A percentile compares a stretch with the other conserved stretches of the same genome.
These are phyloP conservation scores for Oryza australiensis DNA, from an alignment of 176 grass and related monocot species.

Conservation along the genomic window DNA sequence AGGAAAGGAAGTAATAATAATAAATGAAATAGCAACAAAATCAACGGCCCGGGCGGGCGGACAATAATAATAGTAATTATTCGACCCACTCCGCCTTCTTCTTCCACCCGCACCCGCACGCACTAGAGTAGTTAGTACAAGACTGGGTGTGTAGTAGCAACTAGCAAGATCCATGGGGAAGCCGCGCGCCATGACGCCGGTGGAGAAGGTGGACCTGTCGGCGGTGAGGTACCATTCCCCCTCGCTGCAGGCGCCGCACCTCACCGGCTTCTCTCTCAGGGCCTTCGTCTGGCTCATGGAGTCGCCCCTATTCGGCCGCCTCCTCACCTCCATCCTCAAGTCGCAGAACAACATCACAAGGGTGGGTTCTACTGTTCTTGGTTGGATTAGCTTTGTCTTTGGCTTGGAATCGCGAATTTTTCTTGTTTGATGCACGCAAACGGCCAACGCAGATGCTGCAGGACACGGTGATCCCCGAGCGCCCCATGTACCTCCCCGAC, in stretches of 20 bases:
- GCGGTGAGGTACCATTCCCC: slow-evolving; percentile 60
- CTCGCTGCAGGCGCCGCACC: slow-evolving; percentile 62
- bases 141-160: too few species aligned
- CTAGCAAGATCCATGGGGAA: background rate
- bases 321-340: slow-evolving; percentile 66
- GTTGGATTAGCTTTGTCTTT: too few species aligned
- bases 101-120: too few species aligned
- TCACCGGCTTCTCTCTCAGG: slow-evolving; percentile 59
- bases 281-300: slow-evolving; percentile 82
- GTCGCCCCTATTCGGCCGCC: slow-evolving; percentile 49
- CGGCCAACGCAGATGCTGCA: slow-evolving; percentile 68
- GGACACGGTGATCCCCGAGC: slow-evolving; percentile 77
- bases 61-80: too few species aligned
- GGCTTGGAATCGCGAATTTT: too few species aligned
- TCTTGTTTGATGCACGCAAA: too few species aligned
- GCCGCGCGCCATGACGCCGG: slow-evolving; percentile 57
- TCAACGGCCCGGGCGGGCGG: too few species aligned
- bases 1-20: too few species aligned
- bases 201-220: slow-evolving; percentile 65
- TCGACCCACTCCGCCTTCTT: too few species aligned
- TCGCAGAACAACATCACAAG: slow-evolving; percentile 67
- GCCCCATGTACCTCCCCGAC: slow-evolving; percentile 85
- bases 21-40: too few species aligned
- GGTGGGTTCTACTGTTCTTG: slow-evolving; percentile 6
- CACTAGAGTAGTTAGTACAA: too few species aligned